Evolutionary conservation across 208 protist genomes (phyloP).

Genomic region (Acanthamoeba healyi): DNA sequence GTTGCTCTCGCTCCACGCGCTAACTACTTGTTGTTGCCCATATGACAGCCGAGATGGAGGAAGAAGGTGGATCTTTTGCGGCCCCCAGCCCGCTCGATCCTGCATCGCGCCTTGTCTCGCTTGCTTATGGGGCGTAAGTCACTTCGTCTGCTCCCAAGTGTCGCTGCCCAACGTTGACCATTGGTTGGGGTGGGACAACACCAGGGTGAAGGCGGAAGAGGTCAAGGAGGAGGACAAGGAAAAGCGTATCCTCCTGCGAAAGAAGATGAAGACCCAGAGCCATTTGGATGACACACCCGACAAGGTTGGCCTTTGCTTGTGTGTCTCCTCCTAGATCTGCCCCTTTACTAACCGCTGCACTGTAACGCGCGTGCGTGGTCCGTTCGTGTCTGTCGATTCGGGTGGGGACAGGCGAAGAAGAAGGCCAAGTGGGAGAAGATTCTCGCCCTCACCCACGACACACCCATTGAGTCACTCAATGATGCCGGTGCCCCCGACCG

Average conservation of each 20-base stretch:
- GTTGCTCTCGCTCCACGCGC: too few species aligned
- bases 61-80: neutral
- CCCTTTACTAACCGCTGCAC: too few species aligned
- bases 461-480: neutral
- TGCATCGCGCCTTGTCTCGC: neutral
- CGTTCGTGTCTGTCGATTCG: too few species aligned
- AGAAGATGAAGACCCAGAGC: constrained; percentile 27
- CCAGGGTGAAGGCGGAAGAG: neutral
- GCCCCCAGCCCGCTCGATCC: neutral
- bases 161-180: too few species aligned
- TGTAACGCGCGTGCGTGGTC: too few species aligned
- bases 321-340: too few species aligned
- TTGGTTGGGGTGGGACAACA: neutral
- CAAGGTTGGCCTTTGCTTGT: neutral
- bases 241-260: neutral
- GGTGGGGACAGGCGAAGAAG: neutral
- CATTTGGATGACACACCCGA: constrained; percentile 3
- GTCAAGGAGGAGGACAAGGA: constrained; percentile 2
- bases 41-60: too few species aligned
- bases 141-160: neutral
- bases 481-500: constrained; percentile 7
- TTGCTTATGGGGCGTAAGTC: neutral
- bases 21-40: too few species aligned
- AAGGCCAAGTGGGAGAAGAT: constrained; percentile 46
- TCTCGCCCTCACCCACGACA: constrained; percentile 10